Evolutionary conservation across 345 rosid species (phyloP).

Genomic region (Draba incana): DNA sequence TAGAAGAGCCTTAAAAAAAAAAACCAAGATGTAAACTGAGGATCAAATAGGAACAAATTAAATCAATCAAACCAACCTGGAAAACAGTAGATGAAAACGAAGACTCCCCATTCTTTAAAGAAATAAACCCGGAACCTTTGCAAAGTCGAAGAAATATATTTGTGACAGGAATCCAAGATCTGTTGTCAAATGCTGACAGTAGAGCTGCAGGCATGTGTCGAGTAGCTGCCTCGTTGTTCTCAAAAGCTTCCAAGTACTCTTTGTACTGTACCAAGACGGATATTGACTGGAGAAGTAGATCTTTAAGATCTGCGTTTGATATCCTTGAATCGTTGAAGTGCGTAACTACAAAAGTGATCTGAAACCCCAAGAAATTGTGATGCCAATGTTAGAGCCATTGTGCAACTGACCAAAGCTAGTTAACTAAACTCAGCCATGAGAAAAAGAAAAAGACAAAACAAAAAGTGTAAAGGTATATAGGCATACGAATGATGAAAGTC

Average conservation of each 20-base stretch:
- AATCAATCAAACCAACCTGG: conserved; percentile 56
- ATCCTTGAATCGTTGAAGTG: conserved; percentile 94
- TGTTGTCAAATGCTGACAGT: conserved; percentile 88
- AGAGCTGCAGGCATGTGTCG: conserved; percentile 75
- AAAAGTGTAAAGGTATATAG: neutral
- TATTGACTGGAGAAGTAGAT: conserved; percentile 95
- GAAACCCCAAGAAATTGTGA: conserved; percentile 36
- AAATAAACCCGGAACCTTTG: conserved; percentile 83
- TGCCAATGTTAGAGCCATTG: conserved; percentile 7
- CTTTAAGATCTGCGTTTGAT: conserved; percentile 83
- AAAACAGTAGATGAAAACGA: conserved; percentile 80
- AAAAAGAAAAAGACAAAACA: neutral
- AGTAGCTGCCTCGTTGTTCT: conserved; percentile 83
- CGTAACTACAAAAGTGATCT: conserved; percentile 87
- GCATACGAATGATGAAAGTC: conserved; percentile 91
- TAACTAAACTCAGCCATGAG: conserved; percentile 3
- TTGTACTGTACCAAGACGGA: conserved; percentile 88
- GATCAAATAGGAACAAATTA: conserved; percentile 12
- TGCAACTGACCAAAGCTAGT: conserved; percentile 1
- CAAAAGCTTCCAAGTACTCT: conserved; percentile 84
- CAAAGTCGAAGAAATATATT: conserved; percentile 87
- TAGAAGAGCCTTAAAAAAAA: conserved; percentile 56
- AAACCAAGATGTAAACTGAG: conserved; percentile 7
- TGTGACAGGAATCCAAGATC: conserved; percentile 94
- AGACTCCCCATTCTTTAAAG: conserved; percentile 80